phyloP scores from a whole-genome alignment of 495 filamentous ascomycete species.

The Aspergillus nanangensis region DNA sequence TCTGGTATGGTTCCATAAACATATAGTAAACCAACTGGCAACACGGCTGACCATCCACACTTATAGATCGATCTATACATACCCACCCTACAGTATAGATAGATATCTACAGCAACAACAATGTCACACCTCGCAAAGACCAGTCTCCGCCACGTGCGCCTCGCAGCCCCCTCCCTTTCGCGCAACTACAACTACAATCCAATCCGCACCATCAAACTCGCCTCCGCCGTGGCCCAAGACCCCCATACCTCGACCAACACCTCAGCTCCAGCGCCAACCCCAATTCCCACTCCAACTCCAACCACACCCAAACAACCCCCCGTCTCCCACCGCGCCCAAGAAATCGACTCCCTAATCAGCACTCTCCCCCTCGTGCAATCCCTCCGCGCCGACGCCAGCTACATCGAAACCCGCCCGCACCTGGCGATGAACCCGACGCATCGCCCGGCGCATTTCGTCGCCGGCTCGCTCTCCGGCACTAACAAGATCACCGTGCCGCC shows the following conservation, averaged over 20 bases:
- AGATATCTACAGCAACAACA: not conserved
- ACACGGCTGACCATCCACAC: too few species aligned
- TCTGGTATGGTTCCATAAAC: too few species aligned
- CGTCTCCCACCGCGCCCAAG: not conserved
- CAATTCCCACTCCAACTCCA: not conserved
- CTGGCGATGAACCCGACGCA: constrained; percentile 27
- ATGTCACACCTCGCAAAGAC: constrained; percentile 3
- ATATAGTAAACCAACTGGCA: too few species aligned
- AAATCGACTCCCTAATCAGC: constrained; percentile 1
- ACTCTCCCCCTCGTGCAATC: constrained; percentile 61
- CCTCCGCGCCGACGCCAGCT: constrained; percentile 58
- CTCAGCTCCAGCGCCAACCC: too few species aligned
- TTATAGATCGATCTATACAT: not conserved
- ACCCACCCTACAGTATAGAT: not conserved
- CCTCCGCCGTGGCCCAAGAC: constrained; percentile 7
- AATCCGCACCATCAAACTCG: constrained; percentile 10
- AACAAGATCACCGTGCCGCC: constrained; percentile 75
- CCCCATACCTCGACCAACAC: constrained; percentile 8
- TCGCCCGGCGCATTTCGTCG: constrained; percentile 33
- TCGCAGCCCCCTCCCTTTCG: not conserved
- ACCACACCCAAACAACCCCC: not conserved
- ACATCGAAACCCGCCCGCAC: constrained; percentile 69
- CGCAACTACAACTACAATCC: not conserved
- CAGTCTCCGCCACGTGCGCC: too few species aligned
- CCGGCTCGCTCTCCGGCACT: constrained; percentile 54